Evolutionary conservation across 2,329 filamentous ascomycete species (phyloP).

Genomic region (Cladosporium sp.): DNA sequence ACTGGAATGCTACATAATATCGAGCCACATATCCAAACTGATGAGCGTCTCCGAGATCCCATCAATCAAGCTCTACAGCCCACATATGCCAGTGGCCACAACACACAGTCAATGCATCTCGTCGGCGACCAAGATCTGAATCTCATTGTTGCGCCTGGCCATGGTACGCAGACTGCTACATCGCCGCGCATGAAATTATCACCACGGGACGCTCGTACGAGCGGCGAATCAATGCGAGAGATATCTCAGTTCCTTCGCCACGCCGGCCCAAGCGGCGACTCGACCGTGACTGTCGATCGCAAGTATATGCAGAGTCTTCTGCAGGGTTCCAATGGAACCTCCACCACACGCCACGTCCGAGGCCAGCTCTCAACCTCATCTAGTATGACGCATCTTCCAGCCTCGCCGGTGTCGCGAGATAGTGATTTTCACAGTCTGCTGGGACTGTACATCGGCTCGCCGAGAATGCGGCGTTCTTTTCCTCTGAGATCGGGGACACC

Average conservation of each 20-base stretch:
- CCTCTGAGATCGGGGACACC: too few species aligned
- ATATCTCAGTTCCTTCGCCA: conserved; percentile 16
- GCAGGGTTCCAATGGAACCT: neutral
- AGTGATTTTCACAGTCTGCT: neutral
- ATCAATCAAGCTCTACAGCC: neutral
- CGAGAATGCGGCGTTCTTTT: neutral
- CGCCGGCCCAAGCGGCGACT: conserved; percentile 3
- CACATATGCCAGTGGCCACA: neutral
- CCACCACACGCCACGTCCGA: neutral
- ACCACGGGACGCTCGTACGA: conserved; percentile 3
- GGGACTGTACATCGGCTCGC: neutral
- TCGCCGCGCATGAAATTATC: neutral
- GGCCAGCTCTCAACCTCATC: neutral
- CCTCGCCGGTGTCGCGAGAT: neutral
- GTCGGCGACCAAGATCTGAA: neutral
- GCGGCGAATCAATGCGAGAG: conserved; percentile 11
- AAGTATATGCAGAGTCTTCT: conserved; percentile 7
- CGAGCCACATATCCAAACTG: neutral
- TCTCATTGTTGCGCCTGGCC: neutral
- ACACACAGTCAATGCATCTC: neutral
- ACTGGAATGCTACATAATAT: neutral
- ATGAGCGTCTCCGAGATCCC: neutral
- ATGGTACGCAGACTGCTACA: neutral
- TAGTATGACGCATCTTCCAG: too few species aligned
- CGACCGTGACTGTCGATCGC: neutral